Conservation (phyloP, 2,329 filamentous ascomycete species). For the Fusarium sp. region DNA sequence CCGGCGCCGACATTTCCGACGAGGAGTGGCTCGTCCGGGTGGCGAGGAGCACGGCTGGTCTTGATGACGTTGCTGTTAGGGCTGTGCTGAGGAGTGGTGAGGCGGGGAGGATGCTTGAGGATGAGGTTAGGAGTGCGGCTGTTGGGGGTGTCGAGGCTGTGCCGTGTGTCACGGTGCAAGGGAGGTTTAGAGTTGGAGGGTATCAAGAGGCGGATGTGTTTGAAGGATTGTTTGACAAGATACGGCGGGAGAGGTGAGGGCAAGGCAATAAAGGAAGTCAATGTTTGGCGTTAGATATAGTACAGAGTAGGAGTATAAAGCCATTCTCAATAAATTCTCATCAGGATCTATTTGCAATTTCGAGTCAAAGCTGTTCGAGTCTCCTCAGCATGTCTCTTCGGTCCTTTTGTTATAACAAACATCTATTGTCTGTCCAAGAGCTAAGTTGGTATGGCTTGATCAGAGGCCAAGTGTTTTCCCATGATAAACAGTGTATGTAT, state of each 20-base stretch:
- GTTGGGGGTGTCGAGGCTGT: conserved; percentile 65
- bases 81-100: conserved; percentile 45
- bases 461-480: background rate
- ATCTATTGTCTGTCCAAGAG: background rate
- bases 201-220: conserved; percentile 73
- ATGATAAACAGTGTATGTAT: background rate
- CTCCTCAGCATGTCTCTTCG: background rate
- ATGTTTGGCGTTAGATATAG: background rate
- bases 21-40: conserved; percentile 49
- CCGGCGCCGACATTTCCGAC: conserved; percentile 54
- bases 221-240: conserved; percentile 69
- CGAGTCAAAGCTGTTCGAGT: background rate
- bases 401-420: background rate
- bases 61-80: conserved; percentile 43
- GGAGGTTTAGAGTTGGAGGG: conserved; percentile 71
- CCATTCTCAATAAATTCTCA: background rate
- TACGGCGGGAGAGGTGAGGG: conserved; percentile 45
- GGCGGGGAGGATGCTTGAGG: conserved; percentile 44
- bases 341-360: background rate
- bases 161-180: conserved; percentile 76
- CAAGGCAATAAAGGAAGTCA: background rate
- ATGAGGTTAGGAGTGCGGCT: conserved; percentile 44
- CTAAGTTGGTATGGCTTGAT: background rate
- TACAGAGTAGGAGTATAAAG: background rate
- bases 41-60: conserved; percentile 45